Conservation (phyloP, 768 basidiomycete genomes). For the Leccinellum luteum region DNA sequence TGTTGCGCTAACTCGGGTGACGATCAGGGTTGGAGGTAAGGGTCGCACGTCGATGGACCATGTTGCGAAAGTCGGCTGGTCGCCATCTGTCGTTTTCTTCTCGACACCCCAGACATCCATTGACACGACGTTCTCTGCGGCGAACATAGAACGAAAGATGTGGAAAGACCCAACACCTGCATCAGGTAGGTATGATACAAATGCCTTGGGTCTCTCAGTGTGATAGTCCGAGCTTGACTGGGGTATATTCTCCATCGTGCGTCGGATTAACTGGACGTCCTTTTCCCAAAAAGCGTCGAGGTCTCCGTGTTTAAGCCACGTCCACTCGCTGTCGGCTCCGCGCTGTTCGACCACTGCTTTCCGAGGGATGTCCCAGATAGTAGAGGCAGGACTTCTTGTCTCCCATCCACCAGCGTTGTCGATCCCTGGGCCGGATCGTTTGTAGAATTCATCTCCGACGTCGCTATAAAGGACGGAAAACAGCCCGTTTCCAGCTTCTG, state of each 20-base stretch:
- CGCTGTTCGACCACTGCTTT: neutral
- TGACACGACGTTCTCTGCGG: slow-evolving; percentile 3
- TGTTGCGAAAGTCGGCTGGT: slow-evolving; percentile 34
- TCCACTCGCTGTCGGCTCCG: slow-evolving; percentile 7
- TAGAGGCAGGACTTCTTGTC: slow-evolving; percentile 34
- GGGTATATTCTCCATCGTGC: slow-evolving; percentile 23
- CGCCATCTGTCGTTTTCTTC: slow-evolving; percentile 1
- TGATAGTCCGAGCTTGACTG: slow-evolving; percentile 7
- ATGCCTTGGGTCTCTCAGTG: slow-evolving; percentile 12
- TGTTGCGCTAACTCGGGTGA: slow-evolving; percentile 41
- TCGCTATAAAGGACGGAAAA: slow-evolving; percentile 57
- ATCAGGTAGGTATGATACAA: slow-evolving; percentile 42
- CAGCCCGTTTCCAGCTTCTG: slow-evolving; percentile 36
- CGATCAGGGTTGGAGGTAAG: slow-evolving; percentile 34
- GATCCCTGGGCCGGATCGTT: slow-evolving; percentile 35
- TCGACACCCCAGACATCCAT: slow-evolving; percentile 22
- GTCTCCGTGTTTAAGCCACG: slow-evolving; percentile 37
- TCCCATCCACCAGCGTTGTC: slow-evolving; percentile 43
- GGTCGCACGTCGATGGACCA: slow-evolving; percentile 44
- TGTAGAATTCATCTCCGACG: slow-evolving; percentile 47
- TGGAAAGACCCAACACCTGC: slow-evolving; percentile 49
- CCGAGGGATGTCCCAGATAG: slow-evolving; percentile 37
- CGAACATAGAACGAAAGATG: slow-evolving; percentile 32
- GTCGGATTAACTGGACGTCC: slow-evolving; percentile 39
- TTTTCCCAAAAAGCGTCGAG: slow-evolving; percentile 37